Evolutionary conservation across 768 basidiomycete genomes (phyloP), one percentile per base, ranked within the genome.

Genomic region (Suillus placidus): DNA sequence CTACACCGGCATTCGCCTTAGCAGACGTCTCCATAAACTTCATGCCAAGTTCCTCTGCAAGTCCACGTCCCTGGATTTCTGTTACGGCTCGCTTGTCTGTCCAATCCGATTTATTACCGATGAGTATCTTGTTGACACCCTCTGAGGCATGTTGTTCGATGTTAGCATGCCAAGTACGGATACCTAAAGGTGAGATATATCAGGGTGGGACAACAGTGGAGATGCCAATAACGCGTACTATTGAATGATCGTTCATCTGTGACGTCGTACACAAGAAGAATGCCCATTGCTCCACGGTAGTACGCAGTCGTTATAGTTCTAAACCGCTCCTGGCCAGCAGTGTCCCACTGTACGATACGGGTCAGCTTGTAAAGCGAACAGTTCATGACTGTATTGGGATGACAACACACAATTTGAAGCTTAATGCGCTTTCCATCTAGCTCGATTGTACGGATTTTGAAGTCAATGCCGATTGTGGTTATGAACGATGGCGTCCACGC

Each of bases 21-120:
- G 97, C 97, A 20, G 92, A 94, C 18, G 97, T 99, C 82, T 99
- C 97, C 86, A 99, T 91, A 78, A 98, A 99, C 76, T 86, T 90
- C 78, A 99, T 86, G n/a, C 94, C 95, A 37, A 99, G 87, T 78
- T 99, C 95, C 62, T 91, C 84, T 6, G 97, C 97, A 52, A 99
- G 87, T 71, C 92, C 92, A 65, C 90, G 90, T 49, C 97, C 97
- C 80, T 95, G 93, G 73, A 94, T 92, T 76, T 92, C 89, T 6
- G 94, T 90, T 64, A 99, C 93, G 16, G 89, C 91, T 69, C 91
- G 88, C 82, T 97, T 98, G 79, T 98, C 97, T 64, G 90, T 88
- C 95, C 96, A 97, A 78, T 99, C 97, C 52, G 93, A 98, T 80
- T 99, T 99, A 84, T 99, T 99, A 45, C 97, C 97, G 70, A 99